These are phyloP conservation scores for Erysimum cheiranthoides DNA, from an alignment of 345 rosid species.

Conservation along the genomic window DNA sequence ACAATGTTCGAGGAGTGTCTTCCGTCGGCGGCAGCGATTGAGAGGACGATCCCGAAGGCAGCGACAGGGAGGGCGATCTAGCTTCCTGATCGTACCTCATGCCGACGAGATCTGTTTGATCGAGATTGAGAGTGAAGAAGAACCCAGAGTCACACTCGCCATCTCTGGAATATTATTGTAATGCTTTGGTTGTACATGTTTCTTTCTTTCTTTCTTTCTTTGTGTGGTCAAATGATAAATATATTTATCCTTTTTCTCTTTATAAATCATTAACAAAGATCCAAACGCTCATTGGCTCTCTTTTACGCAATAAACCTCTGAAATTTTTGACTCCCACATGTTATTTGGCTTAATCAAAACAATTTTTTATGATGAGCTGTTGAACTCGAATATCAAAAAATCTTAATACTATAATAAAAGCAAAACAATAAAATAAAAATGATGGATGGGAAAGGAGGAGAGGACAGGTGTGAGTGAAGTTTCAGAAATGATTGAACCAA, in stretches of 20 bases:
- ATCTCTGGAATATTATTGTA: neutral
- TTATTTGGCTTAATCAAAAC: neutral
- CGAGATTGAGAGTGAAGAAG: neutral
- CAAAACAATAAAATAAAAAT: neutral
- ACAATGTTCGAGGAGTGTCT: constrained; percentile 53
- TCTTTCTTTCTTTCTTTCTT: too few species aligned
- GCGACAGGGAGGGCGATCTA: constrained; percentile 41
- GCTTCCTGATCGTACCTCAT: constrained; percentile 38
- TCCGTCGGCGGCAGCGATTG: constrained; percentile 48
- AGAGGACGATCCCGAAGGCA: constrained; percentile 48
- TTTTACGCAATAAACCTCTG: neutral
- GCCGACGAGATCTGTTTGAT: constrained; percentile 9
- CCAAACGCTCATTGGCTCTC: neutral
- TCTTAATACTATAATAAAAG: neutral
- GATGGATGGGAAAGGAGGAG: neutral
- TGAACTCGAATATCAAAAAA: neutral
- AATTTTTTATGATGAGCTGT: constrained; percentile 16
- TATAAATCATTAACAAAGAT: neutral
- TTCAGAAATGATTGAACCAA: constrained; percentile 28
- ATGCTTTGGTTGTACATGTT: neutral
- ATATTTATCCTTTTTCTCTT: neutral
- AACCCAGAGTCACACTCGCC: neutral
- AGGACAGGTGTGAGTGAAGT: constrained; percentile 37
- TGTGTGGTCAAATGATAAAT: constrained; percentile 11
- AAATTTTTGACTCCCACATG: constrained; percentile 20